Evolutionary conservation across 2,329 filamentous ascomycete genomes (phyloP).

Genomic region (Apiospora phragmitis): DNA sequence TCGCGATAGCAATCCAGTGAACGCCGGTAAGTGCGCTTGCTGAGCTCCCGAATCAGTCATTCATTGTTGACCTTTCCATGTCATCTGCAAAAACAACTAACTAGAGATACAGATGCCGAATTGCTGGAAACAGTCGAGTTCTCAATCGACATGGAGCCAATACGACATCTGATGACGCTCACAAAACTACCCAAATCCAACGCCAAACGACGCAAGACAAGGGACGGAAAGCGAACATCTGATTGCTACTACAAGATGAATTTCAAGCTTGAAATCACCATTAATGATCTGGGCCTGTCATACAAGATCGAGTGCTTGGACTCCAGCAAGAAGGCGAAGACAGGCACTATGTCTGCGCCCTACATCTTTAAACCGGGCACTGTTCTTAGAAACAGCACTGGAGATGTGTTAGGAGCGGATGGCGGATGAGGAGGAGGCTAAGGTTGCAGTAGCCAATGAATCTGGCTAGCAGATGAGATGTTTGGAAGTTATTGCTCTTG

Average conservation of each 20-base stretch:
- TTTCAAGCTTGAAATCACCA: neutral
- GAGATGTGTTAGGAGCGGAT: neutral
- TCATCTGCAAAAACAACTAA: neutral
- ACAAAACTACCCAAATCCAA: neutral
- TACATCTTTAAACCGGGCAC: neutral
- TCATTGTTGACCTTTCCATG: neutral
- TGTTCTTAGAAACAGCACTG: neutral
- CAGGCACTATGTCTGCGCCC: neutral
- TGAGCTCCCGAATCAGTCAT: neutral
- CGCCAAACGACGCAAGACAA: neutral
- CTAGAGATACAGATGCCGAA: neutral
- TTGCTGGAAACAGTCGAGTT: neutral
- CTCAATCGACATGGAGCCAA: neutral
- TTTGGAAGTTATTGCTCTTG: neutral
- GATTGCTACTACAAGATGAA: neutral
- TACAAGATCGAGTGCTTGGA: neutral
- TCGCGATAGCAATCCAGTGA: neutral
- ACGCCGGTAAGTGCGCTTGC: neutral
- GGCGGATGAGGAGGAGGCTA: neutral
- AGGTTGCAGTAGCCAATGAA: neutral
- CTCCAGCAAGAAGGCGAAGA: neutral
- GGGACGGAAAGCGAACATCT: neutral
- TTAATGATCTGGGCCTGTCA: neutral
- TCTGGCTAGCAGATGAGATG: neutral
- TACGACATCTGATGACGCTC: neutral